A percentile compares a stretch with the other conserved stretches of the same genome.
Conservation (phyloP, 352 stramenopile genomes). For the Pythium dissotocum region DNA sequence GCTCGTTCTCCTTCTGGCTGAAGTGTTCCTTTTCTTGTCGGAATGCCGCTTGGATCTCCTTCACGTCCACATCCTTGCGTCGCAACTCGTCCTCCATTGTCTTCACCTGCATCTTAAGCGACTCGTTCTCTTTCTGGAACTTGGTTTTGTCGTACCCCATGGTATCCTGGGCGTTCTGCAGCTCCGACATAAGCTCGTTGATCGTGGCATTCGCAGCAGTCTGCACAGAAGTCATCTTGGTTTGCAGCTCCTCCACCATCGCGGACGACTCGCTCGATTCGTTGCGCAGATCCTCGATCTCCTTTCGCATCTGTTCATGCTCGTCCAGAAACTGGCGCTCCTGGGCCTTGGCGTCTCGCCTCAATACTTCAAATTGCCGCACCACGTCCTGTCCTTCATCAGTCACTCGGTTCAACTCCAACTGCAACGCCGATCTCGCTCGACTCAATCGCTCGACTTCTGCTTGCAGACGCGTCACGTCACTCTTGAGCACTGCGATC, state of each 20-base stretch:
- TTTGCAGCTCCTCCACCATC: constrained; percentile 58
- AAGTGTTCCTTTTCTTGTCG: constrained; percentile 32
- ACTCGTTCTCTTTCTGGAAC: constrained; percentile 49
- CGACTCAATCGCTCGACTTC: constrained; percentile 50
- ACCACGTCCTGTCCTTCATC: constrained; percentile 61
- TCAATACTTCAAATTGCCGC: constrained; percentile 62
- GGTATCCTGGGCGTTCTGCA: constrained; percentile 60
- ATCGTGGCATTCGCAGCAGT: constrained; percentile 77
- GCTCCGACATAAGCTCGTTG: constrained; percentile 64
- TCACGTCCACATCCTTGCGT: constrained; percentile 40
- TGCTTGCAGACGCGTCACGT: constrained; percentile 31
- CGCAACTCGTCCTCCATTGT: constrained; percentile 52
- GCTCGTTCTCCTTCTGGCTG: constrained; percentile 37
- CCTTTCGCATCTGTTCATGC: constrained; percentile 42
- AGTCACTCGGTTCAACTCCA: constrained; percentile 50
- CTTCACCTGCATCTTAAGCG: constrained; percentile 38
- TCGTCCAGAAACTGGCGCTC: constrained; percentile 45
- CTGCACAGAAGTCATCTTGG: constrained; percentile 70
- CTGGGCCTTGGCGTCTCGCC: constrained; percentile 48
- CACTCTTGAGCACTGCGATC: constrained; percentile 18
- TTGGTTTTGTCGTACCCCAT: constrained; percentile 54
- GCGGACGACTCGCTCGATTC: constrained; percentile 44
- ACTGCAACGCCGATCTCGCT: constrained; percentile 49
- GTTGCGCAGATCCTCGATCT: constrained; percentile 44
- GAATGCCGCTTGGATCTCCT: constrained; percentile 34